A percentile compares a stretch with the other conserved stretches of the same genome.
Conservation (phyloP, 1,284 basidiomycete genomes). For the Cryptococcus sp. region DNA sequence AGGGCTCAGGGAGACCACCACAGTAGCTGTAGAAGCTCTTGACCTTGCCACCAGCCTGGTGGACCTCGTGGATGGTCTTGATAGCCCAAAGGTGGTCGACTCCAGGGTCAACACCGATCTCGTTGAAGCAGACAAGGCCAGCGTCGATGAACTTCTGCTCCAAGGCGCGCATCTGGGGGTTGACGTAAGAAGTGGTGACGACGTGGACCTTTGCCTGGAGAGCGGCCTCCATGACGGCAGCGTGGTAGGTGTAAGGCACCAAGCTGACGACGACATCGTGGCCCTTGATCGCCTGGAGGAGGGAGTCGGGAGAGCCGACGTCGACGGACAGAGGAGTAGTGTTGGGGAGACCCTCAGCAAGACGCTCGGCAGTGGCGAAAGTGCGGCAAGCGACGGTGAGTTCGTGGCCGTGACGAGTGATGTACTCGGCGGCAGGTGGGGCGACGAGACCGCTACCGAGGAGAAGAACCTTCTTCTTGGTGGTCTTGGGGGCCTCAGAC, state of each 20-base stretch:
- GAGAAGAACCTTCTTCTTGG: conserved; percentile 75
- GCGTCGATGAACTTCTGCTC: conserved; percentile 81
- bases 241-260: conserved; percentile 94
- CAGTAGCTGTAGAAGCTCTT: conserved; percentile 96
- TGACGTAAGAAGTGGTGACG: conserved; percentile 94
- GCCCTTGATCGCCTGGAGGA: conserved; percentile 77
- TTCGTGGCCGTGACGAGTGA: conserved; percentile 78
- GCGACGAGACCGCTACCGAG: conserved; percentile 96
- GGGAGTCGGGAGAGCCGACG: conserved; percentile 70
- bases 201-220: conserved; percentile 89
- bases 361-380: conserved; percentile 68
- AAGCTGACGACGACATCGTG: conserved; percentile 95
- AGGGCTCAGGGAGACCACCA: conserved; percentile 67
- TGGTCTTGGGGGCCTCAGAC: conserved; percentile 55
- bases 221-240: conserved; percentile 88
- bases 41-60: conserved; percentile 90
- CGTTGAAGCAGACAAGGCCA: conserved; percentile 95
- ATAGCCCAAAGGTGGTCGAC: conserved; percentile 95
- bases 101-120: conserved; percentile 75
- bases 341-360: conserved; percentile 69
- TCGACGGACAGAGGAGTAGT: conserved; percentile 80
- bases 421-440: conserved; percentile 88
- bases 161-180: conserved; percentile 84
- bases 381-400: conserved; percentile 89
- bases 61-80: conserved; percentile 94